Conservation (phyloP, 306 rosid species). For the Dicorynia guianensis region DNA sequence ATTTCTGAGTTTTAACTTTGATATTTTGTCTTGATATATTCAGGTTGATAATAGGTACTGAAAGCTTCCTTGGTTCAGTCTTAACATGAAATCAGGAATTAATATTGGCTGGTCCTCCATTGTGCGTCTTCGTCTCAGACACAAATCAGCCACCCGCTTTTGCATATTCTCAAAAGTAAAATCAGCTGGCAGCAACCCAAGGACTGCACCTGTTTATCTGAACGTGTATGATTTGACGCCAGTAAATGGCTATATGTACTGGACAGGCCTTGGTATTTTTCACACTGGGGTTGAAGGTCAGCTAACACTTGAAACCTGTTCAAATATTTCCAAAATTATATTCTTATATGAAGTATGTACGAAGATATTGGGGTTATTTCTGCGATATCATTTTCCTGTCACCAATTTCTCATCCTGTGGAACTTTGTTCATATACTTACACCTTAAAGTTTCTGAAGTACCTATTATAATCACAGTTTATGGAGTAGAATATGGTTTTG, state of each 20-base stretch:
- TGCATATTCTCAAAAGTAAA: slow-evolving; percentile 79
- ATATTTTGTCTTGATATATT: slow-evolving; percentile 15
- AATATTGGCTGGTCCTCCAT: slow-evolving; percentile 70
- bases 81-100: slow-evolving; percentile 78
- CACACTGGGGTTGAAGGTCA: slow-evolving; percentile 94
- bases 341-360: slow-evolving; percentile 1
- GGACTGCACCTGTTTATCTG: slow-evolving; percentile 82
- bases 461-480: slow-evolving; percentile 58
- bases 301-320: slow-evolving; percentile 30
- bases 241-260: slow-evolving; percentile 84
- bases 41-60: slow-evolving; percentile 58
- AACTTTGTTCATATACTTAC: neutral
- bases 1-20: slow-evolving; percentile 1
- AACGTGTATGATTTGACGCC: slow-evolving; percentile 93
- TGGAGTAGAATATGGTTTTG: slow-evolving; percentile 96
- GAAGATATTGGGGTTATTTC: slow-evolving; percentile 9
- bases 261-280: slow-evolving; percentile 97
- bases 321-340: neutral
- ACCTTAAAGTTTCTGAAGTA: slow-evolving; percentile 29
- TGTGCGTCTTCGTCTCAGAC: slow-evolving; percentile 72
- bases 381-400: neutral
- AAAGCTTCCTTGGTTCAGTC: slow-evolving; percentile 46
- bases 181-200: slow-evolving; percentile 61
- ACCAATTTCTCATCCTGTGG: slow-evolving; percentile 8
- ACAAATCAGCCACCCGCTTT: slow-evolving; percentile 72